A percentile compares a stretch with the other conserved stretches of the same genome.
Evolutionary conservation across 352 stramenopile genomes (phyloP).

Genomic region (Aphanomyces cochlioides): DNA sequence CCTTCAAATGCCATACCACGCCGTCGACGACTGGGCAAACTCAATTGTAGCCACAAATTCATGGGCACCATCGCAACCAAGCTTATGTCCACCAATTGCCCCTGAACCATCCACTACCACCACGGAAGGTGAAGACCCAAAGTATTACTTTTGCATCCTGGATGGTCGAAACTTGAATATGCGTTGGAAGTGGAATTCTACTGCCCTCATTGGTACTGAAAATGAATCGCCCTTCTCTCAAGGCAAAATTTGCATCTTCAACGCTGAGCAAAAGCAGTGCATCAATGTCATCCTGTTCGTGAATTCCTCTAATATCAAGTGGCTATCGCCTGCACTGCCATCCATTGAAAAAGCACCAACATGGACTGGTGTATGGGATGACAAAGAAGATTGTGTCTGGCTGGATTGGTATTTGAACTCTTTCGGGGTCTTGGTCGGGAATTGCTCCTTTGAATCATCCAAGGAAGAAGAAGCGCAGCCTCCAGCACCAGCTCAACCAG

Average conservation of each 20-base stretch:
- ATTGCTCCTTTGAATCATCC: neutral
- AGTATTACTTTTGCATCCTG: constrained; percentile 1
- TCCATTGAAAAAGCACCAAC: neutral
- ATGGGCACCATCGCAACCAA: neutral
- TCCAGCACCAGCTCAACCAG: neutral
- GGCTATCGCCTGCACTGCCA: neutral
- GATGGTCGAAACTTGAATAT: neutral
- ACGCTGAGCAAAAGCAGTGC: neutral
- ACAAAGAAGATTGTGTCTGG: constrained; percentile 23
- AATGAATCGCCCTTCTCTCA: too few species aligned
- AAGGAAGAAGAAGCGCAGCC: neutral
- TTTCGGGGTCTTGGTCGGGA: neutral
- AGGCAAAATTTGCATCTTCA: constrained; percentile 10
- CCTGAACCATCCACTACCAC: neutral
- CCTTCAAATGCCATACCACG: constrained; percentile 12
- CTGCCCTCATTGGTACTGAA: neutral
- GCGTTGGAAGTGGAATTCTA: constrained; percentile 2
- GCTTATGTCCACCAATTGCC: constrained; percentile 1
- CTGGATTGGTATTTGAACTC: neutral
- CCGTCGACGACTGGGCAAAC: constrained; percentile 11
- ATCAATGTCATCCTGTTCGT: constrained; percentile 4
- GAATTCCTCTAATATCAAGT: neutral
- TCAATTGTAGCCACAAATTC: neutral
- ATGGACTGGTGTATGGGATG: constrained; percentile 17
- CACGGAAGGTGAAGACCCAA: neutral